Evolutionary conservation across 169 alveolate species (phyloP).

Genomic region (Ichthyophthirius multifiliis): DNA sequence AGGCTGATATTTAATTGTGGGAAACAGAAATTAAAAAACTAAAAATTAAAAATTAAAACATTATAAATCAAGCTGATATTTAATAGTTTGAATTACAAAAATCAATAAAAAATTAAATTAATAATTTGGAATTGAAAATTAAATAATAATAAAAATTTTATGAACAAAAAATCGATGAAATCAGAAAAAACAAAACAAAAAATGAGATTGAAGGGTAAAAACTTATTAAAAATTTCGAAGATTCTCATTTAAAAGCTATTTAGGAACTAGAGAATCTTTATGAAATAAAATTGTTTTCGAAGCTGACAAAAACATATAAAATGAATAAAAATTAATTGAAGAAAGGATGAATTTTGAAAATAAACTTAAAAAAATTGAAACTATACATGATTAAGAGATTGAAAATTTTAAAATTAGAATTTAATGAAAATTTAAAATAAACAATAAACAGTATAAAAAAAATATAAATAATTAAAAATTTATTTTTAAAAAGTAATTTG

Average conservation of each 20-base stretch:
- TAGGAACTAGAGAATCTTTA: slow-evolving; percentile 69
- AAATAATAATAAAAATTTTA: slow-evolving; percentile 51
- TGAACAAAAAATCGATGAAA: slow-evolving; percentile 55
- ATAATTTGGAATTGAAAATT: slow-evolving; percentile 47
- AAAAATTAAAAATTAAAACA: slow-evolving; percentile 49
- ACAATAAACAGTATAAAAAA: slow-evolving; percentile 19
- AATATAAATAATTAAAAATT: background rate
- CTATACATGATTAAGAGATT: slow-evolving; percentile 58
- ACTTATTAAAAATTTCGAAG: slow-evolving; percentile 62
- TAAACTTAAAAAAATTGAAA: slow-evolving; percentile 46
- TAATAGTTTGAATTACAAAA: slow-evolving; percentile 38
- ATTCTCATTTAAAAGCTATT: slow-evolving; percentile 58
- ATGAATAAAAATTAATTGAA: slow-evolving; percentile 62
- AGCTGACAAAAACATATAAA: slow-evolving; percentile 54
- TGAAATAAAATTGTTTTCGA: slow-evolving; percentile 75
- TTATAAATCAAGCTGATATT: slow-evolving; percentile 55
- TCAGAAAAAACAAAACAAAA: slow-evolving; percentile 46
- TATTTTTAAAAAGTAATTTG: slow-evolving; percentile 31
- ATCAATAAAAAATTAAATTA: slow-evolving; percentile 41
- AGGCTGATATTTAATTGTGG: slow-evolving; percentile 33
- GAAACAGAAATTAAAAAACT: slow-evolving; percentile 41
- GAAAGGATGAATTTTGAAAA: slow-evolving; percentile 59
- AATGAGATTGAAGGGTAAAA: slow-evolving; percentile 64
- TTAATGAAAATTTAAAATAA: slow-evolving; percentile 53
- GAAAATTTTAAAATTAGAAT: slow-evolving; percentile 52